Evolutionary conservation across 495 filamentous ascomycete species (phyloP).

Genomic region (Penicillium antarcticum): DNA sequence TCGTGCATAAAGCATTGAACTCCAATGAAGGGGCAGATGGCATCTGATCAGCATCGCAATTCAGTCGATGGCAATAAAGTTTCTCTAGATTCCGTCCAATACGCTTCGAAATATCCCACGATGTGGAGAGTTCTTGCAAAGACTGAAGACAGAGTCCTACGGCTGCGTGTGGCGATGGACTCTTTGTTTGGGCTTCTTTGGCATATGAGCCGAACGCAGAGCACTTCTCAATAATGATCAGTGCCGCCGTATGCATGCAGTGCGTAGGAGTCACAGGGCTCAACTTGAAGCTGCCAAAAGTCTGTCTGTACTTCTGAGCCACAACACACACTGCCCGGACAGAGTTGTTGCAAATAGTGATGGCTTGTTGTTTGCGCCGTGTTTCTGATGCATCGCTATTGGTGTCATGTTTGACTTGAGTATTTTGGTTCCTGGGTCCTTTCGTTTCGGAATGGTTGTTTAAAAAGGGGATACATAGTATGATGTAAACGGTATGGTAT

Average conservation of each 20-base stretch:
- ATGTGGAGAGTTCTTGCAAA: conserved; percentile 21
- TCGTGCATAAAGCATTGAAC: neutral
- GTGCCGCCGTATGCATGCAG: conserved; percentile 24
- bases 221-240: conserved; percentile 23
- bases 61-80: conserved; percentile 14
- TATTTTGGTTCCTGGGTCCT: neutral
- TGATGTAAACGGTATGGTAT: conserved; percentile 23
- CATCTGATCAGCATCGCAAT: conserved; percentile 11
- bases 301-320: conserved; percentile 26
- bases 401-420: neutral
- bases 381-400: neutral
- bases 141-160: conserved; percentile 17
- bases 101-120: conserved; percentile 25
- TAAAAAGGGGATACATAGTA: conserved; percentile 25
- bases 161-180: conserved; percentile 10
- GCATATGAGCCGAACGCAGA: neutral
- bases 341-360: conserved; percentile 14
- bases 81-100: conserved; percentile 24
- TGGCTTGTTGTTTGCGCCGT: conserved; percentile 2
- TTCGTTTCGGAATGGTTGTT: neutral
- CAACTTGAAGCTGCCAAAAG: conserved; percentile 26
- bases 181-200: neutral
- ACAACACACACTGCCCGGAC: conserved; percentile 18
- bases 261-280: conserved; percentile 30
- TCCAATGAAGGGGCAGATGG: conserved; percentile 1